phyloP scores from a whole-genome alignment of 1,284 basidiomycete species.

The Ustilago trichophora region DNA sequence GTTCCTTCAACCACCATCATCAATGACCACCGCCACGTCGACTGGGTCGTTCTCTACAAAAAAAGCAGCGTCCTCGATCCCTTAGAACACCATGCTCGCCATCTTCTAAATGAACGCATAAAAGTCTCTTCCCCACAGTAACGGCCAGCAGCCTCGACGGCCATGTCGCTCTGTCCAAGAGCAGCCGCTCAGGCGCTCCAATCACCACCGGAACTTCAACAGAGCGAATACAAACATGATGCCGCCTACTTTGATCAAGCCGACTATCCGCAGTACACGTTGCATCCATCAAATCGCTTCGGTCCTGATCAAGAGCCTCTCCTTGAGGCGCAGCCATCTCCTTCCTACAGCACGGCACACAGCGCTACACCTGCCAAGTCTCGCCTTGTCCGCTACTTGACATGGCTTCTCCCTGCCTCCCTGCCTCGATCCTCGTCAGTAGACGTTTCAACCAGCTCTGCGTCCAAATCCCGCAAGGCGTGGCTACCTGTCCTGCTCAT shows the following conservation, averaged over 20 bases:
- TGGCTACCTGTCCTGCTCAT: constrained; percentile 17
- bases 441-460: too few relatives aligned
- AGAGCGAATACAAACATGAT: constrained; percentile 14
- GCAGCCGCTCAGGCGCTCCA: constrained; percentile 17
- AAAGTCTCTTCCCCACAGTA: too few relatives aligned
- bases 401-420: neutral
- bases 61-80: too few relatives aligned
- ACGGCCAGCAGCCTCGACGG: neutral
- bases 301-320: constrained; percentile 18
- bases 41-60: too few relatives aligned
- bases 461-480: constrained; percentile 2
- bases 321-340: neutral
- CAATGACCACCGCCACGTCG: too few relatives aligned
- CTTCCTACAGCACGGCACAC: neutral
- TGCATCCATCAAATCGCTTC: constrained; percentile 3
- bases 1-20: too few relatives aligned
- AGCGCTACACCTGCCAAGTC: neutral
- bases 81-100: constrained; percentile 7
- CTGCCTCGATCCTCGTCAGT: neutral
- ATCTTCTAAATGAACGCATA: neutral
- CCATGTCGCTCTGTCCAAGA: constrained; percentile 26
- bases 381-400: neutral
- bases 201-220: constrained; percentile 4
- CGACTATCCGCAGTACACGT: constrained; percentile 7
- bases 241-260: constrained; percentile 14